These are phyloP conservation scores for Bolboschoenus planiculmis DNA, from an alignment of 176 grass and related monocot species.

Conservation along the genomic window DNA sequence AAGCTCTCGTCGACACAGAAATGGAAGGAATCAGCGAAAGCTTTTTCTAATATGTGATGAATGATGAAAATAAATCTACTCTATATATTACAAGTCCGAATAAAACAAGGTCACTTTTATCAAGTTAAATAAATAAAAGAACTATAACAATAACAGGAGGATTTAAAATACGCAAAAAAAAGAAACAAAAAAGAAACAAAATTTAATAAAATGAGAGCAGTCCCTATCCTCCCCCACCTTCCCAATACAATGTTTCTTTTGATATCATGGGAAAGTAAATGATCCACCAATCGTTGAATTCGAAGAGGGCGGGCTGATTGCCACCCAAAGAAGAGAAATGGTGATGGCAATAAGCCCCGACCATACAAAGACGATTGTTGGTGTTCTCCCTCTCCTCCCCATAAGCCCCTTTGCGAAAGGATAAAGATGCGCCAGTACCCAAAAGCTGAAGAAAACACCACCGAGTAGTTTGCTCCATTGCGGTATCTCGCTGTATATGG, in stretches of 20 bases:
- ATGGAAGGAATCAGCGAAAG: not conserved
- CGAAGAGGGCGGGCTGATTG: conserved; percentile 61
- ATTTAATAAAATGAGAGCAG: not conserved
- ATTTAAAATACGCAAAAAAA: not conserved
- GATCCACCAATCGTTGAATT: conserved; percentile 75
- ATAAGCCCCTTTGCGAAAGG: conserved; percentile 91
- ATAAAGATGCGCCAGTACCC: conserved; percentile 90
- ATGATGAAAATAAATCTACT: not conserved
- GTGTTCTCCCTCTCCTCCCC: conserved; percentile 73
- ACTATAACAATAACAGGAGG: conserved; percentile 7
- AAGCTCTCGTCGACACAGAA: not conserved
- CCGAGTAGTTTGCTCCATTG: conserved; percentile 93
- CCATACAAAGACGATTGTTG: conserved; percentile 95
- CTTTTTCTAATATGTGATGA: not conserved
- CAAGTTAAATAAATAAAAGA: conserved; percentile 24
- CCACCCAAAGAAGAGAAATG: conserved; percentile 89
- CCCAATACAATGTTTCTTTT: not conserved
- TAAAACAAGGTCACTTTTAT: not conserved
- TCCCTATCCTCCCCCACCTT: not conserved
- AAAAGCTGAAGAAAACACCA: conserved; percentile 98
- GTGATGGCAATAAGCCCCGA: conserved; percentile 84
- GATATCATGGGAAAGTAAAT: conserved; percentile 83
- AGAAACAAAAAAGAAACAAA: not conserved
- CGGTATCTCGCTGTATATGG: conserved; percentile 78
- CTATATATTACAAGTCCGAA: not conserved